These are phyloP conservation scores for Nakazawaea molendinolei DNA, from an alignment of 805 yeast genomes.

Conservation along the genomic window DNA sequence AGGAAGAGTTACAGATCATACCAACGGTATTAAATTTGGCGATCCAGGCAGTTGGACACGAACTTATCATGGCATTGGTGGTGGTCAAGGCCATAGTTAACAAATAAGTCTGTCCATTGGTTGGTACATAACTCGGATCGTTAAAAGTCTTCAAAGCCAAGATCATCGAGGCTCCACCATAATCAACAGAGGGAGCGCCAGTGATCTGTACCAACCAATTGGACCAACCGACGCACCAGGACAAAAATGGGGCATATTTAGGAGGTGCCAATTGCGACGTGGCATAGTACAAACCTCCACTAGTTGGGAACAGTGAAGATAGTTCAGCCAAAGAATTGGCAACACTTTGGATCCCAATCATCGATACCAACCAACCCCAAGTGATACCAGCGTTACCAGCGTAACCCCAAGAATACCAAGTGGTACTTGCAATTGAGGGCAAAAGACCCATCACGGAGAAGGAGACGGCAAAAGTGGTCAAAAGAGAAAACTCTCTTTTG, in stretches of 20 bases:
- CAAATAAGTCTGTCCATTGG: slow-evolving; percentile 44
- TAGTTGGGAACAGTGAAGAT: slow-evolving; percentile 59
- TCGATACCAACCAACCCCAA: slow-evolving; percentile 55
- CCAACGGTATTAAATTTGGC: slow-evolving; percentile 46
- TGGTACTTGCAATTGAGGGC: slow-evolving; percentile 62
- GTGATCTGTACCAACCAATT: slow-evolving; percentile 63
- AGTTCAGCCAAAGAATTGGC: slow-evolving; percentile 61
- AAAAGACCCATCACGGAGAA: slow-evolving; percentile 60
- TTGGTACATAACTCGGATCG: slow-evolving; percentile 32
- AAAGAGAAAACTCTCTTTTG: slow-evolving; percentile 51
- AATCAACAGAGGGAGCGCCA: slow-evolving; percentile 54
- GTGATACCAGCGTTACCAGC: slow-evolving; percentile 59
- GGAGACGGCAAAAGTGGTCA: slow-evolving; percentile 55
- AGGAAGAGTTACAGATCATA: slow-evolving; percentile 40
- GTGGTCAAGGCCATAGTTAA: slow-evolving; percentile 46
- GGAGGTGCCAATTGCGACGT: slow-evolving; percentile 57
- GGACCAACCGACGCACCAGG: slow-evolving; percentile 61
- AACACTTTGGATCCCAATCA: slow-evolving; percentile 48
- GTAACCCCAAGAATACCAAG: slow-evolving; percentile 52
- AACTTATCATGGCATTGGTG: slow-evolving; percentile 39
- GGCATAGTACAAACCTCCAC: slow-evolving; percentile 67
- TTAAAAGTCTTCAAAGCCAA: slow-evolving; percentile 40
- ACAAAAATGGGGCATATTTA: slow-evolving; percentile 41
- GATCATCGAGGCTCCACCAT: slow-evolving; percentile 49
- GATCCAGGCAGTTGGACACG: slow-evolving; percentile 47